Percentiles rank a stretch among this genome's conserved stretches.
These are phyloP conservation scores for Tetrahymena thermophila DNA, from an alignment of 73 alveolate species.

Conservation along the genomic window DNA sequence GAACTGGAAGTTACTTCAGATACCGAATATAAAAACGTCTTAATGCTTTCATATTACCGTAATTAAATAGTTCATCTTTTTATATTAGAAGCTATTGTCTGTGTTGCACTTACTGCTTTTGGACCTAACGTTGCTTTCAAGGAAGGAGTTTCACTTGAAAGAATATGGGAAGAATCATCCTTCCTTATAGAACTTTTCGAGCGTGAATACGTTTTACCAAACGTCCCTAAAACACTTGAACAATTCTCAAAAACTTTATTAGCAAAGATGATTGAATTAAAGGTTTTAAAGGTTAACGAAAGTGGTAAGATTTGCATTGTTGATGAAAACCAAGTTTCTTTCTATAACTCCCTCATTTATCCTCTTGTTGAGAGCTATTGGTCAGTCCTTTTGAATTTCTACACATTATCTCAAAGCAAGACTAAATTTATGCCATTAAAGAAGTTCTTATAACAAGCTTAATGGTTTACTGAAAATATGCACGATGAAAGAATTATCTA, in stretches of 20 bases:
- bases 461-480: constrained; percentile 77
- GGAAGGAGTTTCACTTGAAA: constrained; percentile 56
- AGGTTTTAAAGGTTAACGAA: constrained; percentile 28
- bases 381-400: constrained; percentile 62
- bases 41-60: constrained; percentile 76
- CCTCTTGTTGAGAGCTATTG: constrained; percentile 87
- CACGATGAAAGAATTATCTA: constrained; percentile 61
- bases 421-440: constrained; percentile 6
- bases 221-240: constrained; percentile 19
- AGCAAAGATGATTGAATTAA: constrained; percentile 48
- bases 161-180: constrained; percentile 61
- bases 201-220: constrained; percentile 61
- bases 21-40: constrained; percentile 70
- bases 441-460: constrained; percentile 42
- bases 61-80: constrained; percentile 61
- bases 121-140: constrained; percentile 59
- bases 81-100: constrained; percentile 54
- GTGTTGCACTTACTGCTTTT: constrained; percentile 65
- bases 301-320: constrained; percentile 9
- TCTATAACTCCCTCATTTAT: constrained; percentile 68
- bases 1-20: constrained; percentile 66
- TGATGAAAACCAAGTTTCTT: constrained; percentile 53
- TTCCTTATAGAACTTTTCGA: constrained; percentile 52
- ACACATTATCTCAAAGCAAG: constrained; percentile 35
- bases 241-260: constrained; percentile 23